phyloP scores from a whole-genome alignment of 352 stramenopile species.

The Poterioochromonas sp. region DNA sequence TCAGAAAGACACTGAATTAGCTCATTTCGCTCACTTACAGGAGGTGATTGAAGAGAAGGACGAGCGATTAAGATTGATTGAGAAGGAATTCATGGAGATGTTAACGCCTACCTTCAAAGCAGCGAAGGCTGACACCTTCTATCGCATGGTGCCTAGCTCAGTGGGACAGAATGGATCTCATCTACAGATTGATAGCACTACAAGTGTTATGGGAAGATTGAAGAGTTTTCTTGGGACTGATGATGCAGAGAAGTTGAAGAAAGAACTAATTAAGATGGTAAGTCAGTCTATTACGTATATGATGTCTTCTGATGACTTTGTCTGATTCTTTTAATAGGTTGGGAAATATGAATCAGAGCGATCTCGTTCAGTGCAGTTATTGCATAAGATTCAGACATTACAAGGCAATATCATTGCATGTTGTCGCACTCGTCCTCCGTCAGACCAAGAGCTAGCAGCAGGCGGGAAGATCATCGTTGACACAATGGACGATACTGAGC shows the following conservation, averaged over 20 bases:
- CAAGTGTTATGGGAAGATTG: background rate
- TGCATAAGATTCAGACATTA: slow-evolving; percentile 88
- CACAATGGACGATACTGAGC: slow-evolving; percentile 51
- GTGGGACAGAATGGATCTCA: background rate
- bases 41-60: background rate
- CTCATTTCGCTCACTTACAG: background rate
- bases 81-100: background rate
- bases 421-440: slow-evolving; percentile 79
- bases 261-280: background rate
- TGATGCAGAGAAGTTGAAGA: background rate
- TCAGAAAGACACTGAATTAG: too few relatives aligned
- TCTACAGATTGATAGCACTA: background rate
- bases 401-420: slow-evolving; percentile 95
- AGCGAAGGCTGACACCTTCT: background rate
- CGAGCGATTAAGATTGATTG: background rate
- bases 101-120: background rate
- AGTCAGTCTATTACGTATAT: background rate
- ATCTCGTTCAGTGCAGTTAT: slow-evolving; percentile 47
- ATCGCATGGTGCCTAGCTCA: background rate
- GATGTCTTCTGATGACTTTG: background rate
- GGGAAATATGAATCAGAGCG: background rate
- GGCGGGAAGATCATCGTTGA: slow-evolving; percentile 8
- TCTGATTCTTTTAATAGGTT: background rate
- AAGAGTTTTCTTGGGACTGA: background rate
- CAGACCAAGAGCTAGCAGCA: slow-evolving; percentile 44